Evolutionary conservation across 306 rosid genomes (phyloP), one percentile per base, ranked within the genome.

Genomic region (Dalbergia cultrata): DNA sequence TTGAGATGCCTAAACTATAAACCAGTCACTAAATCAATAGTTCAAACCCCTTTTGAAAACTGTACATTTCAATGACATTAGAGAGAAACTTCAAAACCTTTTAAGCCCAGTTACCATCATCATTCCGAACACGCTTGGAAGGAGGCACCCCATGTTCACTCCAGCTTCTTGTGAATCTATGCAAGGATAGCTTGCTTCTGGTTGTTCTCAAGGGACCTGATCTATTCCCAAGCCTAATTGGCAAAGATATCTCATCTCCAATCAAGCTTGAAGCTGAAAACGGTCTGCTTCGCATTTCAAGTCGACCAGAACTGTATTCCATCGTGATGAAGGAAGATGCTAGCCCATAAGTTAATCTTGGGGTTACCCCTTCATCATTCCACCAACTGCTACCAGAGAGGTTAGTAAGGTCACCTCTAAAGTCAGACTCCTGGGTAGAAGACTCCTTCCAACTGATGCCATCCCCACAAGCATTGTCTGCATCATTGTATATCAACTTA

Each of bases 231-330:
- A 92, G 98, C 85, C 89, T 84, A 64, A 90, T 75, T 18, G 97
- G 94, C 64, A 92, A 86, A 17, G 97, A 94, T 59, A 83, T 76
- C 72, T 85, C 98, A 74, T 91, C 91, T 37, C 93, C 93, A 14
- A 81, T 76, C 79, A 92, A 82, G 85, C 97, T 92, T 79, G 98
- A 91, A 83, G 89, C 77, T 14, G 98, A 92, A 90, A 89, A 91
- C 64, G 89, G 91, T 69, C 97, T 85, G 93, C 92, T 92, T 75
- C 88, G 97, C 89, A 85, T 90, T 12, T 91, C 98, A 81, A 92
- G 95, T 18, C 93, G 94, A 69, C 98, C 98, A 11, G 97, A 94
- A 87, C 98, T 94, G 82, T 92, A 92, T 18, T 94, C 98, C 98
- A 92, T 94, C 5, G 98, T 89, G 77, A 94, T 89, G 85, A 92